Evolutionary conservation across 2,329 filamentous ascomycete species (phyloP).

Genomic region (Fusarium mundagurra): DNA sequence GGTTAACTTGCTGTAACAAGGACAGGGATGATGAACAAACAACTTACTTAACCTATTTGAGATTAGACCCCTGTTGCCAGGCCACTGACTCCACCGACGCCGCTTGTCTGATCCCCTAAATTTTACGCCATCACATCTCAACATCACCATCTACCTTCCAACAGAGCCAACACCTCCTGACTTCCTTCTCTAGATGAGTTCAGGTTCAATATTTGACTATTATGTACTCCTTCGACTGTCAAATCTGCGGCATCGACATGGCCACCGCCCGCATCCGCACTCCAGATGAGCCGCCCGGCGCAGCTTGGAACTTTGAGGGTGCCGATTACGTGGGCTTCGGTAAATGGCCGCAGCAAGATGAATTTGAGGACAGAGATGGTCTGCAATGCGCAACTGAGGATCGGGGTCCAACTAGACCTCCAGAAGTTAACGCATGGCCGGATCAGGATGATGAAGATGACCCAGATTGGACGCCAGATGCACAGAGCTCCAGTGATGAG

Average conservation of each 20-base stretch:
- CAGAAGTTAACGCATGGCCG: neutral
- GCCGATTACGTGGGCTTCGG: neutral
- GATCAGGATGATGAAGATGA: neutral
- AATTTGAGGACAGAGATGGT: neutral
- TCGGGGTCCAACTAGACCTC: neutral
- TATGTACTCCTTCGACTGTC: neutral
- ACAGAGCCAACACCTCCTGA: accelerated
- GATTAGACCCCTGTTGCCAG: no score
- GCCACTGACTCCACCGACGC: neutral
- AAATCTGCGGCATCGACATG: constrained; percentile 10
- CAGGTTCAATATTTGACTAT: accelerated
- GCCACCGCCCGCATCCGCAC: constrained; percentile 10
- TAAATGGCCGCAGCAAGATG: neutral
- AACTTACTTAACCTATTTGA: neutral
- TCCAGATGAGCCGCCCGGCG: neutral
- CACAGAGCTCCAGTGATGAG: neutral
- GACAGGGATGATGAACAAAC: neutral
- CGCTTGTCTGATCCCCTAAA: neutral
- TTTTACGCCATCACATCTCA: neutral
- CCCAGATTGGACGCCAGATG: neutral
- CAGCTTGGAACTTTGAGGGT: neutral
- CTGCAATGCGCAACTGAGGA: neutral
- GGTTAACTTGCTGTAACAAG: neutral
- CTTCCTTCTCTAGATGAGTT: no score
- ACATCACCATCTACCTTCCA: accelerated